Evolutionary conservation across 345 rosid genomes (phyloP), one percentile per base, ranked within the genome.

Genomic region (Bruguiera parviflora): DNA sequence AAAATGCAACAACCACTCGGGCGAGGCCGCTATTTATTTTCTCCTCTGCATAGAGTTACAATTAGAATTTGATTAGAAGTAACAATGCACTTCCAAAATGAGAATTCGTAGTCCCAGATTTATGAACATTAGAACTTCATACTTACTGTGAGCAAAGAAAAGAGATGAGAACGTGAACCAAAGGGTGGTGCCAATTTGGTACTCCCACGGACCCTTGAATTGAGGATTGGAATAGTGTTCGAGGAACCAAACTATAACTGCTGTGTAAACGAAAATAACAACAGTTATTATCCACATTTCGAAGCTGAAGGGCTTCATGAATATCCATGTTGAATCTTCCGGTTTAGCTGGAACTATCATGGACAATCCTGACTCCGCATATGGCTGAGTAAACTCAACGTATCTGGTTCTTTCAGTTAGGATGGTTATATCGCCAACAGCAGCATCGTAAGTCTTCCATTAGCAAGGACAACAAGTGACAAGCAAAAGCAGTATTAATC

Each of bases 61-160:
- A 27, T 10, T 22, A 55, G 39, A 35, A 35, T 6, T 35, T 6
- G 35, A 32, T 32, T 32, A 32, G 35, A 35, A 35, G 39, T 35
- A 35, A 35, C 6, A 35, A 6, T 35, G 39, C 39, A 35, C 39
- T 35, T 5, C 39, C 39, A 7, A 1, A 35, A 6, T 35, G 39
- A 6, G 39, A 35, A 35, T 35, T 11, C 4, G 8, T 18, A 8
- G 7, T 33, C 22, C 19, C 43, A 10, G 0, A 19, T 57, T 2
- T 8, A 52, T 1, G 15, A 1, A 57, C 39, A 0, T 35, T 35
- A 35, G 39, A 35, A 35, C 39, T 20, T 37, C 25, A 15, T 39
- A 67, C 89, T 73, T 77, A 83, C 86, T 79, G 53, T 85, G 87
- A 47, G 84, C 85, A 35, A 81, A 78, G 81, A 83, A 81, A 32